Evolutionary conservation across 2,329 filamentous ascomycete genomes (phyloP), one percentile per base, ranked within the genome.

Genomic region (Colletotrichum nymphaeae): DNA sequence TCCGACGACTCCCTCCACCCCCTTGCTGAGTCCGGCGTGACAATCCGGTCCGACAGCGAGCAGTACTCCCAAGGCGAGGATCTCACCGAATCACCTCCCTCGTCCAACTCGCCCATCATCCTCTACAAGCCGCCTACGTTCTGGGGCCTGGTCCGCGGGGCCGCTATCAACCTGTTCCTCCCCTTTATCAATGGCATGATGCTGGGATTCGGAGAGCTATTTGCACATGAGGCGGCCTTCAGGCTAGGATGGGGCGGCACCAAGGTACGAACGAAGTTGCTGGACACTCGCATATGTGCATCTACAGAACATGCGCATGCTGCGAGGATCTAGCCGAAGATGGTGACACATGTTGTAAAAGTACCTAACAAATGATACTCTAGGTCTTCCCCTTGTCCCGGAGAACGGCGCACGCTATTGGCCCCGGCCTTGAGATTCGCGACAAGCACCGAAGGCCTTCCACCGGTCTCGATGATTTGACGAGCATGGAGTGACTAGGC

Each of bases 131-230:
- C 95, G 4, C 95, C 97, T 2, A 97, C 95, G 0, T 79, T 97
- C 57, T 98, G 94, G 94, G 92, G 94, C 11, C 83, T 99, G 75
- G 77, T 98, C 67, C 91, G 96, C 68, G 95, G 97, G 49, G 94
- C 95, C 19, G 95, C 95, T 6, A 99, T 99, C 84, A 99, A 99
- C 82, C 87, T 99, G n/a, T 79, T 99, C 1, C 85, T 99, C 24
- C 97, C 97, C 0, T 99, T 99, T 79, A 91, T 99, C 80, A 99
- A 99, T 84, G 97, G 97, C 59, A 90, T 99, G 87, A 99, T 99
- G 97, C 85, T 99, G 79, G 97, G 97, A 2, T 98, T 99, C 80
- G 97, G 97, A 77, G 97, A 99, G 85, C 85, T 99, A 64, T 96
- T 99, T 83, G 97, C 97, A 67, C 97, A 99, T 81, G 97, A 99